Evolutionary conservation across 352 stramenopile genomes (phyloP).

Genomic region (Phytophthora citrophthora): DNA sequence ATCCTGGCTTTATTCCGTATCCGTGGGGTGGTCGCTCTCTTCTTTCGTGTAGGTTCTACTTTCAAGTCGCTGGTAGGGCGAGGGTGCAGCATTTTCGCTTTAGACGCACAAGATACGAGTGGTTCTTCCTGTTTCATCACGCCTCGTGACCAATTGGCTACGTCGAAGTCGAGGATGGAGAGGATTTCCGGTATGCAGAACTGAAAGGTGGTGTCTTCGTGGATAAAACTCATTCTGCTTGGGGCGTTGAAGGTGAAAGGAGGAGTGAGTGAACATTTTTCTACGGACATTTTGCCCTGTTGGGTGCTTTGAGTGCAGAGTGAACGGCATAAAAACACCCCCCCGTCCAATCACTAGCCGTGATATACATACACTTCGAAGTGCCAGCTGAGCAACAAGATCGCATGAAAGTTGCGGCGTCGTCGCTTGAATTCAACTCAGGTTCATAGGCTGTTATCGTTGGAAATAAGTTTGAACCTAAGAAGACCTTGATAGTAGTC

Average conservation of each 20-base stretch:
- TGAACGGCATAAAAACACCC: no score
- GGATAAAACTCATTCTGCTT: constrained; percentile 19
- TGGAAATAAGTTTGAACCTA: constrained; percentile 10
- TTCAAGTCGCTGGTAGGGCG: neutral
- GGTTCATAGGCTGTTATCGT: constrained; percentile 1
- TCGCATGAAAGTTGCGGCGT: constrained; percentile 6
- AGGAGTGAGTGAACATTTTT: constrained; percentile 11
- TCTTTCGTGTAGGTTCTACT: neutral
- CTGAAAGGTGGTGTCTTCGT: constrained; percentile 6
- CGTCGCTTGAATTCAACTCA: constrained; percentile 20
- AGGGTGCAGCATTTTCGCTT: neutral
- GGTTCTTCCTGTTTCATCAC: neutral
- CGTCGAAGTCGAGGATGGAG: constrained; percentile 22
- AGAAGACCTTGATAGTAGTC: no score
- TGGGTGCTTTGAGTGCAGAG: neutral
- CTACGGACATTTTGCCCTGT: neutral
- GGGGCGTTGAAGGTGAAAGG: neutral
- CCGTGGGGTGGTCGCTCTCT: constrained; percentile 6
- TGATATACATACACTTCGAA: constrained; percentile 17
- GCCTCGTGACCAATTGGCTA: neutral
- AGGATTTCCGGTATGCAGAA: constrained; percentile 20
- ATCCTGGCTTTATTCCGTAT: constrained; percentile 35
- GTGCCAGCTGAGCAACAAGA: constrained; percentile 7
- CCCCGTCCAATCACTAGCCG: neutral
- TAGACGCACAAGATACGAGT: neutral